Conservation (phyloP, 2,329 filamentous ascomycete species). For the Pseudogymnoascus sp. region DNA sequence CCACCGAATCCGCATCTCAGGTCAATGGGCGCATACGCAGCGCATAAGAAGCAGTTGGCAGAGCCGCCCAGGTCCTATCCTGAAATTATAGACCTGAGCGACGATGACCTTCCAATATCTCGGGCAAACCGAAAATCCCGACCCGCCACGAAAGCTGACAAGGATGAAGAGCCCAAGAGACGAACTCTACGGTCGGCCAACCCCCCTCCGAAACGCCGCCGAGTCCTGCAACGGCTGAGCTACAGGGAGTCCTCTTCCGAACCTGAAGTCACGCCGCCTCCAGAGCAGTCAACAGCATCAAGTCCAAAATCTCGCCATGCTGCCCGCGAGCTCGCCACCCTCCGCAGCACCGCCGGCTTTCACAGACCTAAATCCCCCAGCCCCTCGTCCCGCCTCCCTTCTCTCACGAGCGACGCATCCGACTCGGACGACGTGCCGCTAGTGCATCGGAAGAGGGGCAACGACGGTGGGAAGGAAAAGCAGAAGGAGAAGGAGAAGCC, state of each 20-base stretch:
- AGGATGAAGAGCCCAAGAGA: background rate
- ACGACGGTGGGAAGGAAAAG: slow-evolving; percentile 18
- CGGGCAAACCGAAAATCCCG: background rate
- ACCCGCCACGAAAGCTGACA: background rate
- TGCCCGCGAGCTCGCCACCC: slow-evolving; percentile 21
- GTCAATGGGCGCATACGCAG: slow-evolving; percentile 7
- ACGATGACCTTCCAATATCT: background rate
- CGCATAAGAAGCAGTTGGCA: background rate
- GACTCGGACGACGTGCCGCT: slow-evolving; percentile 15
- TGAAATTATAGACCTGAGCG: background rate
- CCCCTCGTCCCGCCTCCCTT: background rate
- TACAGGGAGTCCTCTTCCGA: background rate
- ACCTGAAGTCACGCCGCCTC: background rate
- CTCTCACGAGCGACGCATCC: slow-evolving; percentile 5
- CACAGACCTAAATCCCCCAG: slow-evolving; percentile 14
- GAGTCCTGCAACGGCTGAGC: background rate
- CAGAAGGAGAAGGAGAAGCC: slow-evolving; percentile 28
- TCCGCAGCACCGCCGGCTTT: slow-evolving; percentile 24
- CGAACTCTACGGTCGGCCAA: slow-evolving; percentile 18
- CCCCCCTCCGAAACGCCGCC: slow-evolving; percentile 10
- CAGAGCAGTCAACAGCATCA: slow-evolving; percentile 5
- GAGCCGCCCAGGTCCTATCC: background rate
- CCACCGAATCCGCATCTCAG: slow-evolving; percentile 22
- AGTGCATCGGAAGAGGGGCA: slow-evolving; percentile 12
- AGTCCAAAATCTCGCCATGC: slow-evolving; percentile 12